Conservation (phyloP, 176 grass and related monocot genomes). For the Puya raimondii region DNA sequence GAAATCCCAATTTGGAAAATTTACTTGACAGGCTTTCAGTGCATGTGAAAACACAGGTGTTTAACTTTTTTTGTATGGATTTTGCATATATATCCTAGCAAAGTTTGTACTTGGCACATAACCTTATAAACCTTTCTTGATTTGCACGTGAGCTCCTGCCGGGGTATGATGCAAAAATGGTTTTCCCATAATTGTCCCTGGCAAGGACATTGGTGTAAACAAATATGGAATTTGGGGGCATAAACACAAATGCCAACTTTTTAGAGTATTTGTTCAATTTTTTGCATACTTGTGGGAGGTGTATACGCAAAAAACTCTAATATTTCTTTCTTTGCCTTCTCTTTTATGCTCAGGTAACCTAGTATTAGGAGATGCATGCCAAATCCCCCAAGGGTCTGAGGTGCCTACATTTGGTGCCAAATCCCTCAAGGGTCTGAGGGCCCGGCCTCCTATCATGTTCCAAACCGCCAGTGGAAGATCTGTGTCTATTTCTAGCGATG, state of each 20-base stretch:
- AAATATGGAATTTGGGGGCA: no score
- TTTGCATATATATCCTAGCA: no score
- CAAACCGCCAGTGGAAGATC: slow-evolving; percentile 56
- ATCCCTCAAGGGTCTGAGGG: slow-evolving; percentile 21
- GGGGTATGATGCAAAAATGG: no score
- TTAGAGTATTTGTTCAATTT: no score
- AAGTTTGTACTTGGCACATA: no score
- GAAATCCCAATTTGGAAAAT: slow-evolving; percentile 26
- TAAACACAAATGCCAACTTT: no score
- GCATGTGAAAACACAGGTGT: neutral
- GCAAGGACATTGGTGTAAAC: no score
- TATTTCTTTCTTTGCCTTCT: slow-evolving; percentile 1
- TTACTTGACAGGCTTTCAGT: slow-evolving; percentile 15
- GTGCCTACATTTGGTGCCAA: slow-evolving; percentile 17
- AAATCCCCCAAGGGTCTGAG: slow-evolving; percentile 24
- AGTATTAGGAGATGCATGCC: slow-evolving; percentile 25
- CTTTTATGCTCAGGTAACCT: slow-evolving; percentile 26
- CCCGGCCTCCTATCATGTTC: slow-evolving; percentile 38
- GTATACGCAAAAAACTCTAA: slow-evolving; percentile 13
- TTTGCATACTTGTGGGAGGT: no score
- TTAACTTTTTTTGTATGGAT: no score
- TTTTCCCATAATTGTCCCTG: no score
- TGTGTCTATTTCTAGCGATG: slow-evolving; percentile 56
- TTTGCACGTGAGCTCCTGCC: no score
- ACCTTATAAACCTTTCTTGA: no score